phyloP scores from a whole-genome alignment of 2,329 filamentous ascomycete genomes.

The Madurella fahalii region DNA sequence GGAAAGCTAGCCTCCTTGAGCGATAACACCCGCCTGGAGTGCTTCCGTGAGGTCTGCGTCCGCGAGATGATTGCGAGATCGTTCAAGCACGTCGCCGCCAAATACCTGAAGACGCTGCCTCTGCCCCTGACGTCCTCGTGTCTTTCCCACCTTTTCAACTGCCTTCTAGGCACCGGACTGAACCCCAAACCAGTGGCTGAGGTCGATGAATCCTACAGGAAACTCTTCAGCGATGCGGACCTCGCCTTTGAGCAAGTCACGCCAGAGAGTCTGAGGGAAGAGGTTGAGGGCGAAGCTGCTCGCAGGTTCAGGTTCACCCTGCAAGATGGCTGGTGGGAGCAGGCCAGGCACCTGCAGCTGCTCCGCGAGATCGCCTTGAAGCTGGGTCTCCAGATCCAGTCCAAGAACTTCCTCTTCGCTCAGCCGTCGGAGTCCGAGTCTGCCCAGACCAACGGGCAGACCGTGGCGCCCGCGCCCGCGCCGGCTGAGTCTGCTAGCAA shows the following conservation, averaged over 20 bases:
- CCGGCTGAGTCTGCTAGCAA: slow-evolving; percentile 39
- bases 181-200: slow-evolving; percentile 77
- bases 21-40: slow-evolving; percentile 67
- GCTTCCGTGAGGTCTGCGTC: slow-evolving; percentile 69
- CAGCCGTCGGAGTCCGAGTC: slow-evolving; percentile 16
- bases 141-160: slow-evolving; percentile 87
- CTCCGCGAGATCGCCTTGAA: slow-evolving; percentile 86
- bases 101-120: slow-evolving; percentile 74
- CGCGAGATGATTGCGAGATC: slow-evolving; percentile 95
- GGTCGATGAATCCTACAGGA: slow-evolving; percentile 67
- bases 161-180: slow-evolving; percentile 71
- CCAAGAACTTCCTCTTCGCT: slow-evolving; percentile 68
- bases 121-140: slow-evolving; percentile 75
- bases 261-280: slow-evolving; percentile 63
- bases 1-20: slow-evolving; percentile 73
- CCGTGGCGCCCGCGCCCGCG: slow-evolving; percentile 22
- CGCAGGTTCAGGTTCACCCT: slow-evolving; percentile 75
- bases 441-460: slow-evolving; percentile 37
- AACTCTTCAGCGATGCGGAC: slow-evolving; percentile 76
- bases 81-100: slow-evolving; percentile 87
- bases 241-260: slow-evolving; percentile 76
- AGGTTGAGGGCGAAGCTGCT: slow-evolving; percentile 67
- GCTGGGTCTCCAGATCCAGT: slow-evolving; percentile 81
- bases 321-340: slow-evolving; percentile 60
- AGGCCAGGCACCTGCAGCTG: slow-evolving; percentile 72